Evolutionary conservation across 306 rosid species (phyloP), one percentile per base, ranked within the genome.

Genomic region (Lupinus albus): DNA sequence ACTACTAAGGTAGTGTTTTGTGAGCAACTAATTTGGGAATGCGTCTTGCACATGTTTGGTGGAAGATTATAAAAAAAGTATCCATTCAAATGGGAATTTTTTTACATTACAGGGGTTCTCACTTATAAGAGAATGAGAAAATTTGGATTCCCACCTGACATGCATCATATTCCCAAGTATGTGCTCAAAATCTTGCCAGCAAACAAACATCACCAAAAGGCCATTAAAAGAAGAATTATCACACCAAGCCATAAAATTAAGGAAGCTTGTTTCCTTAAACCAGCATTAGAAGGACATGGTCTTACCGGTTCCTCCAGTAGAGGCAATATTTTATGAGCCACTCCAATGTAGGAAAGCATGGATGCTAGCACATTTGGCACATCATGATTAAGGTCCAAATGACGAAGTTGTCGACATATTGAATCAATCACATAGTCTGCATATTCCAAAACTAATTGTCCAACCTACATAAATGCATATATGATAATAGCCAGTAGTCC

Each of bases 391-490:
- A 88, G 84, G 80, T 89, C 96, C 86, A 93, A 80, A 73, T 93
- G 96, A 32, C 96, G 91, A 66, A 93, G 76, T 63, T 88, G 95
- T 8, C 86, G 89, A 78, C 96, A 89, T 78, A 89, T 77, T 28
- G 96, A 89, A 89, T 89, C 98, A 62, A 89, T 76, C 76, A 93
- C 96, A 79, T 89, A 89, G 80, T 93, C 98, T 62, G 96, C 95
- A 77, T 93, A 87, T 52, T 61, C 89, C 82, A 89, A 63, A 76
- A 93, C 96, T 70, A 93, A 78, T 54, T 79, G 78, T 13, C 85
- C 93, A 81, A 93, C 98, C 98, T 92, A 81, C 82, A 80, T 25
- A 25, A 25, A 25, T 25, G 28, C 28, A 25, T 25, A 25, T 25
- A 25, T 25, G 28, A 25, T 25, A 25, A 25, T 25, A 25, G 28